A percentile compares a stretch with the other conserved stretches of the same genome.
These are phyloP conservation scores for Blastobotrys apis DNA, from an alignment of 1,139 yeast species.

Conservation along the genomic window DNA sequence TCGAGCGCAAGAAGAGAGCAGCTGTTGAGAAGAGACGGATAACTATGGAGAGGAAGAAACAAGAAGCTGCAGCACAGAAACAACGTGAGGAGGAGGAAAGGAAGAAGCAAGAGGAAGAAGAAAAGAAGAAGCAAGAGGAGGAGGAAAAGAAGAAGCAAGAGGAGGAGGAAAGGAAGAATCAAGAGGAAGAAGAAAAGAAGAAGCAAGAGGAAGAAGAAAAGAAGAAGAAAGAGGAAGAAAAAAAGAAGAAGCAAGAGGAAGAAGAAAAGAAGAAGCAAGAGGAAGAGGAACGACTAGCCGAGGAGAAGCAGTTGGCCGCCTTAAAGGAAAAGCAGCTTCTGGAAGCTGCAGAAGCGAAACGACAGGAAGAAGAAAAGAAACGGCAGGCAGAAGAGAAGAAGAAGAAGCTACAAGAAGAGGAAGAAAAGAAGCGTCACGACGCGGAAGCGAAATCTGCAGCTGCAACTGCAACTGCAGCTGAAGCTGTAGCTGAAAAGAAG, in stretches of 20 bases:
- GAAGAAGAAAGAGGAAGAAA: slow-evolving; percentile 16
- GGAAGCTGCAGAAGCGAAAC: neutral
- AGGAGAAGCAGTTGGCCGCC: slow-evolving; percentile 25
- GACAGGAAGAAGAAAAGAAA: neutral
- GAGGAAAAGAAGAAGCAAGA: slow-evolving; percentile 48
- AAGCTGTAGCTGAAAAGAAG: no score
- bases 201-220: slow-evolving; percentile 10
- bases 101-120: slow-evolving; percentile 23
- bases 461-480: neutral
- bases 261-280: slow-evolving; percentile 46
- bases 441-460: no score
- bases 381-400: neutral
- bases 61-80: neutral
- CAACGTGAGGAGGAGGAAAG: slow-evolving; percentile 20
- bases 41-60: slow-evolving; percentile 6
- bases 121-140: slow-evolving; percentile 45
- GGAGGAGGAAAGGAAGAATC: slow-evolving; percentile 15
- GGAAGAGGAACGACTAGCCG: slow-evolving; percentile 14
- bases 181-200: slow-evolving; percentile 53
- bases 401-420: neutral
- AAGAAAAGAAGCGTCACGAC: neutral
- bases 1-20: slow-evolving; percentile 12
- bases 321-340: slow-evolving; percentile 46
- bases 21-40: neutral
- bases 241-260: slow-evolving; percentile 37